Base-by-base conservation (phyloP, 495 filamentous ascomycete species). In the Talaromyces thailandensis region DNA sequence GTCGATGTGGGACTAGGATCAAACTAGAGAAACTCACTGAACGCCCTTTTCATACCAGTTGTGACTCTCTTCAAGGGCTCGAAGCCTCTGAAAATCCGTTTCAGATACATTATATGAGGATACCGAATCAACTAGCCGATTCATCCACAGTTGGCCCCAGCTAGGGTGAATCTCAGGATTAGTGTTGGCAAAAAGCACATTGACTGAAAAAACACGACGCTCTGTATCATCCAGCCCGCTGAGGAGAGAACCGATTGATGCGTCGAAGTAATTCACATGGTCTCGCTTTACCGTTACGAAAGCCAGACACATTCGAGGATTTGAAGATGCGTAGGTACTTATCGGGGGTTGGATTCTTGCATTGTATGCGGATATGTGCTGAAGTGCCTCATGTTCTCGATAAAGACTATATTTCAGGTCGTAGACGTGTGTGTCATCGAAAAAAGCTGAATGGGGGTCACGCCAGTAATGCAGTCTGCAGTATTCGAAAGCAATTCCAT, bases 151-250 rank as follows among this genome's bases (percentile, higher is more conserved):
- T 59, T 82, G 71, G 16, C 68, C 70, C 64, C 77, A 80, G 62
- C 77, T 77, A 2, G 77, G 75, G 68, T 86, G 83, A 21, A 61
- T 56, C 1, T 51, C 64, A 9, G 80, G 79, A 64, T 82, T 67
- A 8, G 72, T 76, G 62, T 84, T 75, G 31, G 81, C 79, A 50
- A 85, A 76, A 24, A 87, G 71, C 7, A 82, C 70, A 8, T 75
- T 70, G 9, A 87, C 64, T 61, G 77, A 63, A 23, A 86, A 71
- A 7, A 70, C 67, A 2, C 66, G 60, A 25, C 81, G 71, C 69
- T 86, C 81, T 6, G 67, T 60, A 1, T 66, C 37, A 24, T 74
- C 76, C 4, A 86, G 68, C 1, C 75, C 80, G 11, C 74, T 75
- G 24, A 81, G 70, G 31, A 86, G 59, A 1, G 79, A 82, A 8